Conservation (phyloP, 352 stramenopile species). For the Globisporangium nunn region DNA sequence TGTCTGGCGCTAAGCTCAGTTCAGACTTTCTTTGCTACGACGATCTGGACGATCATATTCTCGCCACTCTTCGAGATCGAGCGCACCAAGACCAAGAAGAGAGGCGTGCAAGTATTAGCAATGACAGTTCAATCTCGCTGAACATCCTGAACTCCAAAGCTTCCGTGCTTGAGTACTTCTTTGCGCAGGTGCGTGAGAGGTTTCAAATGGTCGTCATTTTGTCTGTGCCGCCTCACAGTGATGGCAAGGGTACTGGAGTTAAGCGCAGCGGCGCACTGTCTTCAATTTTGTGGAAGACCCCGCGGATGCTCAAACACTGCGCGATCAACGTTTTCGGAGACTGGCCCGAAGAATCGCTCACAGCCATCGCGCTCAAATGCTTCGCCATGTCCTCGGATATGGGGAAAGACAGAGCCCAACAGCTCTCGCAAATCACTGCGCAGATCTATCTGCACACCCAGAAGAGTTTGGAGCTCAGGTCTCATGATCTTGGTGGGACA, state of each 20-base stretch:
- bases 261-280: not conserved
- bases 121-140: not conserved
- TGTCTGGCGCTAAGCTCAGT: constrained; percentile 29
- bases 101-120: not conserved
- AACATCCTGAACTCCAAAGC: constrained; percentile 32
- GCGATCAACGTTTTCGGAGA: constrained; percentile 30
- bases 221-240: not conserved
- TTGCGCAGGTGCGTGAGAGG: constrained; percentile 23
- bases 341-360: constrained; percentile 38
- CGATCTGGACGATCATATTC: constrained; percentile 41
- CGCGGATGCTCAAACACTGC: constrained; percentile 33
- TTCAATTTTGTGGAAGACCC: constrained; percentile 29
- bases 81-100: constrained; percentile 7
- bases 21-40: constrained; percentile 40
- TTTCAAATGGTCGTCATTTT: constrained; percentile 56
- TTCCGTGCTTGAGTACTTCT: constrained; percentile 45
- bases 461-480: constrained; percentile 2
- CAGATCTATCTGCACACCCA: constrained; percentile 31
- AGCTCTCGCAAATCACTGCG: constrained; percentile 33
- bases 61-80: constrained; percentile 28
- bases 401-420: constrained; percentile 20
- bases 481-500: too few species aligned
- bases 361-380: constrained; percentile 39
- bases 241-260: not conserved
- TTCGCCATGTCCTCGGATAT: constrained; percentile 11